These are phyloP conservation scores for Mariannaea elegans DNA, from an alignment of 2,329 filamentous ascomycete genomes.

Conservation along the genomic window DNA sequence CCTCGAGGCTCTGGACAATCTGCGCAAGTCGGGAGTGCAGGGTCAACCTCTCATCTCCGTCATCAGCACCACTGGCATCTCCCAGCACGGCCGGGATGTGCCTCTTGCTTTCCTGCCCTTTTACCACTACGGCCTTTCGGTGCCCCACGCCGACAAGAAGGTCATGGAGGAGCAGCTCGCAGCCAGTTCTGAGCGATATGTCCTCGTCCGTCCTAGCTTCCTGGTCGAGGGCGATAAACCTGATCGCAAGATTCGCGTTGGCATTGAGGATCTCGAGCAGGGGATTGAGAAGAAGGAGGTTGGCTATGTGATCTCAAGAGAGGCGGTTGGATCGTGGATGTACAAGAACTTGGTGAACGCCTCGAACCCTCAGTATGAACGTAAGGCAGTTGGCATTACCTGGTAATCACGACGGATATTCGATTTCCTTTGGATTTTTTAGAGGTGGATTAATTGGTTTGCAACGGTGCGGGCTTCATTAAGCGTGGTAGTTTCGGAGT, in stretches of 20 bases:
- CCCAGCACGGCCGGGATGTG: constrained; percentile 34
- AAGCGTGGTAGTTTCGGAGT: background rate
- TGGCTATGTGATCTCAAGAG: constrained; percentile 52
- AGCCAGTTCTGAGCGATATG: constrained; percentile 42
- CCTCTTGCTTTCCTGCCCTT: constrained; percentile 54
- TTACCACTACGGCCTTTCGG: constrained; percentile 51
- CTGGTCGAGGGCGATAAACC: constrained; percentile 39
- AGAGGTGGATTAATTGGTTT: background rate
- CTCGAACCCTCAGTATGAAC: constrained; percentile 30
- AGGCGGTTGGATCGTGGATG: constrained; percentile 54
- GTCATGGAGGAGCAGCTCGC: constrained; percentile 51
- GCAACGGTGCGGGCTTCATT: too few species aligned
- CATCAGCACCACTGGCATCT: constrained; percentile 54
- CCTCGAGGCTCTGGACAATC: constrained; percentile 42
- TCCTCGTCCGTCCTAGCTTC: constrained; percentile 49
- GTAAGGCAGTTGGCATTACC: constrained; percentile 43
- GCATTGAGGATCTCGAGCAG: constrained; percentile 44
- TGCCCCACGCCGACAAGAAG: constrained; percentile 58
- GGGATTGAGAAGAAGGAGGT: constrained; percentile 48
- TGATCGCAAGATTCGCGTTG: constrained; percentile 38
- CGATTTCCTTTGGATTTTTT: background rate
- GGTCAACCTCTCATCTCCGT: constrained; percentile 48
- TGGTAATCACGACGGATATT: constrained; percentile 29
- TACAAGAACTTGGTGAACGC: constrained; percentile 47
- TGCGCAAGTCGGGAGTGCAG: constrained; percentile 31